Conservation (phyloP, 1,284 basidiomycete species). For the Coriolopsis trogii region DNA sequence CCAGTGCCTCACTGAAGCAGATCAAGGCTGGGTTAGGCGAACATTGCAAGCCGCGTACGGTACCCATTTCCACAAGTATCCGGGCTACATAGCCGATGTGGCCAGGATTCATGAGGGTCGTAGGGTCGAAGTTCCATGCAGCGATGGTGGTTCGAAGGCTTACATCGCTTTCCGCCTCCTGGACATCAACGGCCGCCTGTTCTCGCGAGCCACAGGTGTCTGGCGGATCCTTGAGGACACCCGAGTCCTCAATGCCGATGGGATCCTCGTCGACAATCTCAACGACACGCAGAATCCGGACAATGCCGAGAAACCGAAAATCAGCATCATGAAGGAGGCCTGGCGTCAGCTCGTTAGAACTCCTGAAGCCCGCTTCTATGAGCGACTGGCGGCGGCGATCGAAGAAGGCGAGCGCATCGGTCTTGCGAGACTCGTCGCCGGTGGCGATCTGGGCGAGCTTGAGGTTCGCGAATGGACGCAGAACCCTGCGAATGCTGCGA, state of each 20-base stretch:
- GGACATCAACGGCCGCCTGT: conserved; percentile 13
- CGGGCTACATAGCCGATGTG: no score
- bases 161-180: conserved; percentile 8
- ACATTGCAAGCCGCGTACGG: not conserved
- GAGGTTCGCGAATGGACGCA: conserved; percentile 9
- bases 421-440: conserved; percentile 5
- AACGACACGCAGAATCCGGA: not conserved
- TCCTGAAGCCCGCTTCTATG: conserved; percentile 10
- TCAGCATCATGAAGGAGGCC: conserved; percentile 18
- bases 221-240: conserved; percentile 16
- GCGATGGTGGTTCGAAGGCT: not conserved
- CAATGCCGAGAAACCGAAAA: not conserved
- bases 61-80: no score
- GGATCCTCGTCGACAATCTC: not conserved
- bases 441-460: conserved; percentile 11
- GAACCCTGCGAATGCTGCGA: not conserved
- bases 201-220: conserved; percentile 17
- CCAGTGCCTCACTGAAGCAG: not conserved
- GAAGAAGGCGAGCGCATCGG: not conserved
- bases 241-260: not conserved
- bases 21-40: not conserved
- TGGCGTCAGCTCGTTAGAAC: conserved; percentile 16
- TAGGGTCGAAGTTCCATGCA: conserved; percentile 3
- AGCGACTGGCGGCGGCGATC: conserved; percentile 1
- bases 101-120: conserved; percentile 4